These are phyloP conservation scores for Trichoderma koningii DNA, from an alignment of 2,329 filamentous ascomycete species.

Conservation along the genomic window DNA sequence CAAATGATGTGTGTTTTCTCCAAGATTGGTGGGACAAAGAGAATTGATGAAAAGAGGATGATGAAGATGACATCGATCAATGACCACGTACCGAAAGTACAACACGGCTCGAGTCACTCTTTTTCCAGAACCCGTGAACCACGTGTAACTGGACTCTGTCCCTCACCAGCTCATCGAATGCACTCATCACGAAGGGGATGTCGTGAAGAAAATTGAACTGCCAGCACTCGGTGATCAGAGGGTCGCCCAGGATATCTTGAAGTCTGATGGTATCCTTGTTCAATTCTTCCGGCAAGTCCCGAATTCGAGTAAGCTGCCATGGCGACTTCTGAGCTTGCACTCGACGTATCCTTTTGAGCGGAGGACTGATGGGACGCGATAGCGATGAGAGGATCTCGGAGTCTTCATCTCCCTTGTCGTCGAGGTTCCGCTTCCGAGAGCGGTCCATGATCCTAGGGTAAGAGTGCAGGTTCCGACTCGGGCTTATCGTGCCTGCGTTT, in stretches of 20 bases:
- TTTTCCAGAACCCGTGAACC: slow-evolving; percentile 67
- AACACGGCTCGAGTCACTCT: slow-evolving; percentile 62
- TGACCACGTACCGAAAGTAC: slow-evolving; percentile 54
- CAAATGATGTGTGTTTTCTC: too few species aligned
- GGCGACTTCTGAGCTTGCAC: slow-evolving; percentile 56
- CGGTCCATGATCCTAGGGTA: slow-evolving; percentile 35
- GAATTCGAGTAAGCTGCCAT: slow-evolving; percentile 70
- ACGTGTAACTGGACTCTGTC: slow-evolving; percentile 55
- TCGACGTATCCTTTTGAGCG: slow-evolving; percentile 39
- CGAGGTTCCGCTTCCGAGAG: slow-evolving; percentile 38
- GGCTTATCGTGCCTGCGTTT: neutral
- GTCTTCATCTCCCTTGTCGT: slow-evolving; percentile 25
- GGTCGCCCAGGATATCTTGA: slow-evolving; percentile 70
- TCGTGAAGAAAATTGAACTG: slow-evolving; percentile 70
- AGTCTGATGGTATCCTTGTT: slow-evolving; percentile 70
- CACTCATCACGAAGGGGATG: slow-evolving; percentile 56
- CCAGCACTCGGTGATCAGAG: slow-evolving; percentile 71
- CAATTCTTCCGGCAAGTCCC: slow-evolving; percentile 57
- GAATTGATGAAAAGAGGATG: too few species aligned
- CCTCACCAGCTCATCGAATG: slow-evolving; percentile 55
- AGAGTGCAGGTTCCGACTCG: neutral
- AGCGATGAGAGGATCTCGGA: slow-evolving; percentile 36
- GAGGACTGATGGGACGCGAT: slow-evolving; percentile 50
- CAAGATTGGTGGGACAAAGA: too few species aligned
- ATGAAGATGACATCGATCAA: too few species aligned